phyloP scores from a whole-genome alignment of 208 protist genomes.

The Strigomonas culicis region DNA sequence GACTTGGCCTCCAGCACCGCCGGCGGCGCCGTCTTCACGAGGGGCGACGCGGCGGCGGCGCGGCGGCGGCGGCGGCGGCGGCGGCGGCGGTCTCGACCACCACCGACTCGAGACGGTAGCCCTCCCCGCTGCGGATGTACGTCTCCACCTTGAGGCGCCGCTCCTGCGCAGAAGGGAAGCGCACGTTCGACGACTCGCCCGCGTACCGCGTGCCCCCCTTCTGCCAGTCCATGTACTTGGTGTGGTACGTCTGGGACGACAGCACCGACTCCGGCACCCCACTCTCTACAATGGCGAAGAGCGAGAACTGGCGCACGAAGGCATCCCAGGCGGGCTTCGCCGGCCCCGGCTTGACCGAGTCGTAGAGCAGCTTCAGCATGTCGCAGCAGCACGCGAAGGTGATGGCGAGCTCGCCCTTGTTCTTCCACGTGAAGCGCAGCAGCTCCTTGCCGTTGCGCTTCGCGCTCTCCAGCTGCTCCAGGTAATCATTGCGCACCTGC shows the following conservation, averaged over 20 bases:
- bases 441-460: constrained; percentile 25
- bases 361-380: constrained; percentile 77
- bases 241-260: constrained; percentile 64
- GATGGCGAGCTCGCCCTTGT: constrained; percentile 80
- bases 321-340: constrained; percentile 58
- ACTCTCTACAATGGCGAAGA: constrained; percentile 62
- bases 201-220: constrained; percentile 86
- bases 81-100: constrained; percentile 22
- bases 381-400: constrained; percentile 85
- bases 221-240: constrained; percentile 85
- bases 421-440: constrained; percentile 74
- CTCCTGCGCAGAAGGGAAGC: constrained; percentile 75
- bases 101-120: constrained; percentile 51
- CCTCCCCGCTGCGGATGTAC: constrained; percentile 54
- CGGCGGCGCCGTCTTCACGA: constrained; percentile 19
- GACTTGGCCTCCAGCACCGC: constrained; percentile 2
- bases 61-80: background rate
- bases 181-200: constrained; percentile 65
- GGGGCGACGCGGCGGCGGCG: background rate
- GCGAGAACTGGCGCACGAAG: constrained; percentile 55
- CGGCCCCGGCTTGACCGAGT: constrained; percentile 43
- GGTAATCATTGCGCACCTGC: constrained; percentile 56
- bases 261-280: constrained; percentile 49
- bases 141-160: constrained; percentile 73
- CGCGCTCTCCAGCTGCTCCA: constrained; percentile 42